Conservation (phyloP, 1,284 basidiomycete species). For the Microstroma glucosiphilum region DNA sequence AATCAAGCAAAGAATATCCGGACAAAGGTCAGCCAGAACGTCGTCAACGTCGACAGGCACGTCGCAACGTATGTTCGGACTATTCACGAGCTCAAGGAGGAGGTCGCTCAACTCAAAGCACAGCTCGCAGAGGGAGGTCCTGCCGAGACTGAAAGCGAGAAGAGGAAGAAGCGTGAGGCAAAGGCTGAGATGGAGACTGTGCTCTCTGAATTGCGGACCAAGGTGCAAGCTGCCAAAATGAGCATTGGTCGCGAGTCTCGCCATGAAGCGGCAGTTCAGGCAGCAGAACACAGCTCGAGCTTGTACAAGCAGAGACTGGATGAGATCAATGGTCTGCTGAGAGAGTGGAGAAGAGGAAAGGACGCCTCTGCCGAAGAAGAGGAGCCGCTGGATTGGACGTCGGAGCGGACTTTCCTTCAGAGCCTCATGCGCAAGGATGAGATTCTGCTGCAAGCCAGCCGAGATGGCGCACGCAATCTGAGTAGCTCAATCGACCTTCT, state of each 20-base stretch:
- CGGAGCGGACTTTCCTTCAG: slow-evolving; percentile 67
- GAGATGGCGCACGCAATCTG: slow-evolving; percentile 62
- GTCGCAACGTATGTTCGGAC: slow-evolving; percentile 64
- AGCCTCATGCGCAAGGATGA: slow-evolving; percentile 69
- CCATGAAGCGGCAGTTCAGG: slow-evolving; percentile 67
- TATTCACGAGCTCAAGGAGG: slow-evolving; percentile 76
- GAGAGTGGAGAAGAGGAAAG: slow-evolving; percentile 15
- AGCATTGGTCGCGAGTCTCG: slow-evolving; percentile 62
- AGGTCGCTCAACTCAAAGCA: slow-evolving; percentile 77
- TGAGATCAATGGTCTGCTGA: slow-evolving; percentile 57
- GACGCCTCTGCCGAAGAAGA: slow-evolving; percentile 10
- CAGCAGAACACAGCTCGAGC: slow-evolving; percentile 66
- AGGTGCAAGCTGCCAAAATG: slow-evolving; percentile 63
- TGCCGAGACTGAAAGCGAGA: slow-evolving; percentile 54
- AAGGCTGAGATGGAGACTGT: background rate
- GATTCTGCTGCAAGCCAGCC: slow-evolving; percentile 61
- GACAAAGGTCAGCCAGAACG: slow-evolving; percentile 48
- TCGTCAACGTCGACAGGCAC: slow-evolving; percentile 49
- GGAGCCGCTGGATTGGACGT: slow-evolving; percentile 57
- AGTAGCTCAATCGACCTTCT: slow-evolving; percentile 73
- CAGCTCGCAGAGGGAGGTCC: slow-evolving; percentile 62
- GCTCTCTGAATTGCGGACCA: slow-evolving; percentile 44
- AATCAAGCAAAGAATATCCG: slow-evolving; percentile 51
- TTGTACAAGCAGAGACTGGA: slow-evolving; percentile 64
- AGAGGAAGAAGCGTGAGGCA: slow-evolving; percentile 57